A percentile compares a stretch with the other conserved stretches of the same genome.
Evolutionary conservation across 2,329 filamentous ascomycete species (phyloP).

Genomic region (Colletotrichum orchidophilum): DNA sequence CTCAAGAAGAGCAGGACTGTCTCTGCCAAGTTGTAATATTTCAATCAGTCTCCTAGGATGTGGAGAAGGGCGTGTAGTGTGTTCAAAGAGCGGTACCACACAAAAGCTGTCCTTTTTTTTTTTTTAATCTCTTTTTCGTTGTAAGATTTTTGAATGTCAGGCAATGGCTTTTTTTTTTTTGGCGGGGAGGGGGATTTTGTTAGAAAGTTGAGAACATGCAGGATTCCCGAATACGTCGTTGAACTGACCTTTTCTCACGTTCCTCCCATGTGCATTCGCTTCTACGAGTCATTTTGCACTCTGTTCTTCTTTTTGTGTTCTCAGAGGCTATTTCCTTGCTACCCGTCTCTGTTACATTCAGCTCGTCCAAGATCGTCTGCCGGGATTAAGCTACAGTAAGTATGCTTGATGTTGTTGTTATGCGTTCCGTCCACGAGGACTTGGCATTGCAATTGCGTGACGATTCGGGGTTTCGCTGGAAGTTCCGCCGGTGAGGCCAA

Average conservation of each 20-base stretch:
- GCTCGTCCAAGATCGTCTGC: not conserved
- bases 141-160: not conserved
- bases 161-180: not conserved
- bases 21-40: slow-evolving; percentile 54
- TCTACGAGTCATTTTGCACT: not conserved
- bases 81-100: not conserved
- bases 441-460: not conserved
- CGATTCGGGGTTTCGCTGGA: not conserved
- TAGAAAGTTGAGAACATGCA: not conserved
- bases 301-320: not conserved
- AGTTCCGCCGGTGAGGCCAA: not conserved
- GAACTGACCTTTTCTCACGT: not conserved
- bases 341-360: not conserved
- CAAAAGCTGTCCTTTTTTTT: not conserved
- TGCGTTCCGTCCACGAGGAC: not conserved
- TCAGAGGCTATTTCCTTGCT: not conserved
- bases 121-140: not conserved
- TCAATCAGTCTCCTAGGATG: not conserved
- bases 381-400: no score
- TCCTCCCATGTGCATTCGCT: not conserved
- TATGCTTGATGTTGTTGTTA: no score
- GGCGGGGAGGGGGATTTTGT: no score
- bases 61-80: not conserved
- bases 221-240: not conserved
- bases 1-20: slow-evolving; percentile 55